These are phyloP conservation scores for Ambrosia hybrid DNA, from an alignment of 140 eudicot genomes.

Conservation along the genomic window DNA sequence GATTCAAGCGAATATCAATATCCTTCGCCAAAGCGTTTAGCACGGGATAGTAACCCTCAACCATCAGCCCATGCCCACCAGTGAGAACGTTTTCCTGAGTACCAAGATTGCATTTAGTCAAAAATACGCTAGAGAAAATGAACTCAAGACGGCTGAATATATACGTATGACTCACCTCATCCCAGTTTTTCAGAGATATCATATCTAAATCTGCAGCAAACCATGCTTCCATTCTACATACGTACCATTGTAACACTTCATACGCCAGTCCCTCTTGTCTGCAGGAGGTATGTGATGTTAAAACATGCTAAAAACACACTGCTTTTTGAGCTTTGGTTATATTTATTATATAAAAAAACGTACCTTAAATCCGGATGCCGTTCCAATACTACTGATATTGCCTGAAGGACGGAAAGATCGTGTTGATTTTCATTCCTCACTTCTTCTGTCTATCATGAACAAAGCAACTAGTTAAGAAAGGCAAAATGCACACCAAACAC, in stretches of 20 bases:
- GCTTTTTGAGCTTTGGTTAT: background rate
- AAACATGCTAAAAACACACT: background rate
- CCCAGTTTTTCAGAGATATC: slow-evolving; percentile 95
- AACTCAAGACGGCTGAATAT: background rate
- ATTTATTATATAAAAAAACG: background rate
- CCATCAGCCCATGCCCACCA: slow-evolving; percentile 99
- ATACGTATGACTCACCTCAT: slow-evolving; percentile 55
- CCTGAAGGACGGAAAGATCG: slow-evolving; percentile 87
- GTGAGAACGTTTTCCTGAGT: slow-evolving; percentile 88
- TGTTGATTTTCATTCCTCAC: slow-evolving; percentile 70
- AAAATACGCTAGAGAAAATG: too few species aligned
- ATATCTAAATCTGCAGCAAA: slow-evolving; percentile 96
- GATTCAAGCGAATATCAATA: slow-evolving; percentile 85
- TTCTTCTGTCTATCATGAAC: slow-evolving; percentile 67
- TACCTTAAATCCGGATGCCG: slow-evolving; percentile 89
- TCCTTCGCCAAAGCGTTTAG: slow-evolving; percentile 79
- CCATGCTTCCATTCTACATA: slow-evolving; percentile 99
- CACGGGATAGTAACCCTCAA: slow-evolving; percentile 86
- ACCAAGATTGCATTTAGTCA: slow-evolving; percentile 14
- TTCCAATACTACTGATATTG: slow-evolving; percentile 77
- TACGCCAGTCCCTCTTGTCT: slow-evolving; percentile 93
- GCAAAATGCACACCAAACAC: background rate
- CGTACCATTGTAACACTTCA: slow-evolving; percentile 95
- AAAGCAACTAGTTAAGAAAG: background rate
- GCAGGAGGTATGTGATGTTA: slow-evolving; percentile 9